Percentiles rank a stretch among this genome's conserved stretches.
These are phyloP conservation scores for Vicia faba DNA, from an alignment of 306 rosid genomes.

Conservation along the genomic window DNA sequence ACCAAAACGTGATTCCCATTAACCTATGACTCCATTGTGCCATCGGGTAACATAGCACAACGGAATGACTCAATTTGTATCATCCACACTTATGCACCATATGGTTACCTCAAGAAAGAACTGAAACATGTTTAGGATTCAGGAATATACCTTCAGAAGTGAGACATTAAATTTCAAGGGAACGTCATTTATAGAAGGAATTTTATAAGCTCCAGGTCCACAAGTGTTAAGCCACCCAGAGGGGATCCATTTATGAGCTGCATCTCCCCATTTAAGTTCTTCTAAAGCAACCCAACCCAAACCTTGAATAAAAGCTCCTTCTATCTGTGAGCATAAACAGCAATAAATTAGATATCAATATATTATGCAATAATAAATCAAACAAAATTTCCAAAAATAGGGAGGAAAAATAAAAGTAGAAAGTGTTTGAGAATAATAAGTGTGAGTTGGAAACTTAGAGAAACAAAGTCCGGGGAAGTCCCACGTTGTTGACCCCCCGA, in stretches of 20 bases:
- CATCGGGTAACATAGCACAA: slow-evolving; percentile 5
- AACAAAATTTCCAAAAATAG: slow-evolving; percentile 24
- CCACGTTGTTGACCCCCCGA: too few relatives aligned
- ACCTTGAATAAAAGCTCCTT: slow-evolving; percentile 97
- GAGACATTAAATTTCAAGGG: slow-evolving; percentile 81
- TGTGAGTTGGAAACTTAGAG: too few relatives aligned
- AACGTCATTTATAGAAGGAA: slow-evolving; percentile 81
- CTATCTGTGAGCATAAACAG: slow-evolving; percentile 54
- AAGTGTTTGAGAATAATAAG: not conserved
- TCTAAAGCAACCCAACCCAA: slow-evolving; percentile 95
- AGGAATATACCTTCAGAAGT: slow-evolving; percentile 73
- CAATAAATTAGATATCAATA: slow-evolving; percentile 30
- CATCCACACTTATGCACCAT: not conserved
- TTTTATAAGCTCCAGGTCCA: slow-evolving; percentile 91
- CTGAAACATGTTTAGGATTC: slow-evolving; percentile 22
- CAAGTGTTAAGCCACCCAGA: slow-evolving; percentile 74
- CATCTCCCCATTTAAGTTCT: slow-evolving; percentile 98
- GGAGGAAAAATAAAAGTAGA: not conserved
- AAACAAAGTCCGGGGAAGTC: too few relatives aligned
- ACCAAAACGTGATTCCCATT: slow-evolving; percentile 1
- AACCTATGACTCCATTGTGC: slow-evolving; percentile 9
- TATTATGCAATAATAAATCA: slow-evolving; percentile 6
- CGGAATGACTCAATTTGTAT: slow-evolving; percentile 14
- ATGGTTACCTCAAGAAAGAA: slow-evolving; percentile 20
- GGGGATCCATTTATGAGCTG: slow-evolving; percentile 82